These are phyloP conservation scores for Aspergillus sojae DNA, from an alignment of 2,329 filamentous ascomycete genomes.

Conservation along the genomic window DNA sequence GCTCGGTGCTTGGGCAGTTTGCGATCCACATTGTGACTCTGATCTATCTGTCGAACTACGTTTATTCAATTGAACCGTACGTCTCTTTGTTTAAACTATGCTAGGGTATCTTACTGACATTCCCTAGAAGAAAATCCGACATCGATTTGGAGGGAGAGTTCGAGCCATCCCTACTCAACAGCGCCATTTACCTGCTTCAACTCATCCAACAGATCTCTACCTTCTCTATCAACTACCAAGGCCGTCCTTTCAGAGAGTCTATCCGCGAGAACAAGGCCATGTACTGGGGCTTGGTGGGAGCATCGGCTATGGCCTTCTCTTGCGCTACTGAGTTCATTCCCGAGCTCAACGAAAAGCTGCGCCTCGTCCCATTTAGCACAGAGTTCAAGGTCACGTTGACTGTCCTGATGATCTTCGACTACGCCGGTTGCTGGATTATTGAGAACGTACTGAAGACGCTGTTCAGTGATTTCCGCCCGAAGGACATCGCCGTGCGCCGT, in stretches of 20 bases:
- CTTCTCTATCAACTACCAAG: constrained; percentile 99
- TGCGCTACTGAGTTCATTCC: constrained; percentile 95
- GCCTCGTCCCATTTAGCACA: constrained; percentile 82
- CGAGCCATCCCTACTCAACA: constrained; percentile 89
- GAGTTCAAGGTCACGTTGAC: constrained; percentile 92
- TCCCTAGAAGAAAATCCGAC: constrained; percentile 55
- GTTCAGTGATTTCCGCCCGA: constrained; percentile 90
- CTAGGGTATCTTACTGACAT: constrained; percentile 36
- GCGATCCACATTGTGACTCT: constrained; percentile 92
- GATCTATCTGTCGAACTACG: constrained; percentile 90
- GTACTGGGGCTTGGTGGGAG: constrained; percentile 94
- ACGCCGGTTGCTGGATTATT: constrained; percentile 80
- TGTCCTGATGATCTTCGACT: constrained; percentile 82
- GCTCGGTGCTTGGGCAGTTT: constrained; percentile 95
- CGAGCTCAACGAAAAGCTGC: constrained; percentile 91
- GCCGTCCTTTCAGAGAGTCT: constrained; percentile 93
- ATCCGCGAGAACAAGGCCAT: constrained; percentile 96
- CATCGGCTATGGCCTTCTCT: constrained; percentile 86
- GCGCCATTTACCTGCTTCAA: constrained; percentile 93
- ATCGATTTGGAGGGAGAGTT: constrained; percentile 96
- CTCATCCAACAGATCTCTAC: constrained; percentile 99
- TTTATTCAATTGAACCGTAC: constrained; percentile 82
- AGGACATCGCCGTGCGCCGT: constrained; percentile 86
- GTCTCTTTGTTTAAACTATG: constrained; percentile 39
- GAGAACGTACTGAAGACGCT: constrained; percentile 81